Conservation (phyloP, 176 grass and related monocot genomes). For the Eleusine coracana region DNA sequence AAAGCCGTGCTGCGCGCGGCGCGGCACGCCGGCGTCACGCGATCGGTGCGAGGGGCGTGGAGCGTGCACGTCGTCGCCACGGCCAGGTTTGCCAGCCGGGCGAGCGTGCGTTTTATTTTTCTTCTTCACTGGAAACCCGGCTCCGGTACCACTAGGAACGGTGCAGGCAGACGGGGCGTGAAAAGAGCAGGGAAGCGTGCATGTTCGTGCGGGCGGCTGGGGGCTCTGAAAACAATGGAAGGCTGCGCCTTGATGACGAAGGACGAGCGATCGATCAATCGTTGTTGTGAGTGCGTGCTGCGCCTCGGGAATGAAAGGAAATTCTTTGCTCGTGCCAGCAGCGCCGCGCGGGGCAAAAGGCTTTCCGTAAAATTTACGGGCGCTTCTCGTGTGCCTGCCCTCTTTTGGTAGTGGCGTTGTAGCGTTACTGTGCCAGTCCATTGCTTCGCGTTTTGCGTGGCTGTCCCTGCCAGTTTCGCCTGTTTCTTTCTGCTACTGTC, state of each 20-base stretch:
- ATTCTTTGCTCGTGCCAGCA: conserved; percentile 51
- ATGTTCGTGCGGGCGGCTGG: neutral
- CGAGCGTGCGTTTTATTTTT: neutral
- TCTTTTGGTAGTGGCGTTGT: neutral
- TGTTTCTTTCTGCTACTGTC: neutral
- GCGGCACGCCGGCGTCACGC: neutral
- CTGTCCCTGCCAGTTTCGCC: neutral
- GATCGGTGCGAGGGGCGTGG: too few relatives aligned
- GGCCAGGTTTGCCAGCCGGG: neutral
- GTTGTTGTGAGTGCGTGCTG: neutral
- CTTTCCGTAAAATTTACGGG: conserved; percentile 14
- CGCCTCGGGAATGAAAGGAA: conserved; percentile 76
- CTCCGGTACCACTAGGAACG: neutral
- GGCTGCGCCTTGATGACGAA: neutral
- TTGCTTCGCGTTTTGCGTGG: neutral
- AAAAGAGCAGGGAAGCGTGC: conserved; percentile 13
- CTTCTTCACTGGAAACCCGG: neutral
- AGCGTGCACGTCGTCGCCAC: neutral
- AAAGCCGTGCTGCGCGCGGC: neutral
- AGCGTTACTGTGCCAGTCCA: neutral
- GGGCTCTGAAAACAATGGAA: conserved; percentile 46
- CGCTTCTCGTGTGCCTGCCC: conserved; percentile 51
- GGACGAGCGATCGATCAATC: too few relatives aligned
- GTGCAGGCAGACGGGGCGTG: neutral
- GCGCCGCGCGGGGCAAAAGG: neutral